Conservation (phyloP, 2,329 filamentous ascomycete species). For the Fusarium sp. region DNA sequence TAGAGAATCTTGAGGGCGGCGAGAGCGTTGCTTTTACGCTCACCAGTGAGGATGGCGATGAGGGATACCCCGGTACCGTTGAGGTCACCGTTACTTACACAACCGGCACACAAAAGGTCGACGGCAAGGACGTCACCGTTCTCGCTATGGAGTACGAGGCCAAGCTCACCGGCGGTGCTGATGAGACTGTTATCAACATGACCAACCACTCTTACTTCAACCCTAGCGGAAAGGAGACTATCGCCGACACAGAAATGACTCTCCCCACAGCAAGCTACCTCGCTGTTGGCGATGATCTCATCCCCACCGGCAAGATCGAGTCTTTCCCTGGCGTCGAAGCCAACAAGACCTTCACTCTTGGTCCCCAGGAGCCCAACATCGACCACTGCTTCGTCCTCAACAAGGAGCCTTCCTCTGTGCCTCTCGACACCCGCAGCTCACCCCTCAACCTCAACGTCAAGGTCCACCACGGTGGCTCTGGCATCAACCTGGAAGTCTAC, state of each 20-base stretch:
- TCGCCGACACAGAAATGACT: conserved; percentile 72
- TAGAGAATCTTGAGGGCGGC: conserved; percentile 66
- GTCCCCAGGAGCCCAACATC: conserved; percentile 76
- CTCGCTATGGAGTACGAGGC: conserved; percentile 92
- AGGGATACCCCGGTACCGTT: conserved; percentile 90
- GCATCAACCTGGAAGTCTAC: conserved; percentile 84
- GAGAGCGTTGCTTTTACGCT: conserved; percentile 75
- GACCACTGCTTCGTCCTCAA: conserved; percentile 92
- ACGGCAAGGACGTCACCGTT: conserved; percentile 73
- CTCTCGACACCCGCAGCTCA: conserved; percentile 71
- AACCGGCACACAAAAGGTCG: conserved; percentile 71
- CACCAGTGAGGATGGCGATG: conserved; percentile 81
- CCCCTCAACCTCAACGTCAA: conserved; percentile 75
- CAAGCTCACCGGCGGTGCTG: conserved; percentile 78
- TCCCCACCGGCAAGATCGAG: conserved; percentile 76
- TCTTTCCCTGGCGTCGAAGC: conserved; percentile 73
- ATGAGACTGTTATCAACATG: conserved; percentile 93
- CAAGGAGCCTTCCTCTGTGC: conserved; percentile 66
- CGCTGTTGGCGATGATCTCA: conserved; percentile 76
- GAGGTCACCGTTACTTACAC: conserved; percentile 83
- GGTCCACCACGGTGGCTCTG: conserved; percentile 78
- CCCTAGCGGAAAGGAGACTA: conserved; percentile 63
- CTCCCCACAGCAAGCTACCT: conserved; percentile 74
- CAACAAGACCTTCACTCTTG: conserved; percentile 76
- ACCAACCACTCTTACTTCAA: conserved; percentile 94